Conservation (phyloP, 208 protist genomes). For the Trichomonas tenax region DNA sequence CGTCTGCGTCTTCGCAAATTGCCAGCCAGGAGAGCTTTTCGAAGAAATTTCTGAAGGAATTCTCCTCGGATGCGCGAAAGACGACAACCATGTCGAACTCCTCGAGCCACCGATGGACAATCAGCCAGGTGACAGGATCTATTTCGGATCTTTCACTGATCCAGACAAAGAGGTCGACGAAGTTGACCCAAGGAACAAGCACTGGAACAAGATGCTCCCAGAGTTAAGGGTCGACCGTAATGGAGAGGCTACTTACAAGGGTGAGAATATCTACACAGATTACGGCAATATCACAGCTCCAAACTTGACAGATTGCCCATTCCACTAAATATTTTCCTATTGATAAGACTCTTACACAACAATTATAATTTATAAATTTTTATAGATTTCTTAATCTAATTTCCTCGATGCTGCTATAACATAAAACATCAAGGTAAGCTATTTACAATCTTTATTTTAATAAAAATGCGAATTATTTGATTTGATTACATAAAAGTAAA, state of each 20-base stretch:
- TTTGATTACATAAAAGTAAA: too few relatives aligned
- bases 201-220: not conserved
- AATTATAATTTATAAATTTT: too few relatives aligned
- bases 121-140: not conserved
- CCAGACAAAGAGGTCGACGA: not conserved
- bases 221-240: not conserved
- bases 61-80: not conserved
- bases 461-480: too few relatives aligned
- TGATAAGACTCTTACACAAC: too few relatives aligned
- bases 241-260: not conserved
- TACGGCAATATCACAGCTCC: not conserved
- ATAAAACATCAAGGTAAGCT: too few relatives aligned
- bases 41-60: not conserved
- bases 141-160: not conserved
- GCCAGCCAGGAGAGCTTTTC: not conserved
- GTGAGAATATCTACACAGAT: not conserved
- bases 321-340: not conserved
- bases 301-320: not conserved
- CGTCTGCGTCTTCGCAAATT: not conserved
- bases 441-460: too few relatives aligned
- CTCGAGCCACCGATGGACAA: not conserved
- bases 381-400: too few relatives aligned
- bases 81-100: not conserved
- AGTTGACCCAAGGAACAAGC: not conserved
- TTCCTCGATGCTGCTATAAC: too few relatives aligned